Conservation (phyloP, 805 yeast genomes). For the Sugiyamaella valdiviana region DNA sequence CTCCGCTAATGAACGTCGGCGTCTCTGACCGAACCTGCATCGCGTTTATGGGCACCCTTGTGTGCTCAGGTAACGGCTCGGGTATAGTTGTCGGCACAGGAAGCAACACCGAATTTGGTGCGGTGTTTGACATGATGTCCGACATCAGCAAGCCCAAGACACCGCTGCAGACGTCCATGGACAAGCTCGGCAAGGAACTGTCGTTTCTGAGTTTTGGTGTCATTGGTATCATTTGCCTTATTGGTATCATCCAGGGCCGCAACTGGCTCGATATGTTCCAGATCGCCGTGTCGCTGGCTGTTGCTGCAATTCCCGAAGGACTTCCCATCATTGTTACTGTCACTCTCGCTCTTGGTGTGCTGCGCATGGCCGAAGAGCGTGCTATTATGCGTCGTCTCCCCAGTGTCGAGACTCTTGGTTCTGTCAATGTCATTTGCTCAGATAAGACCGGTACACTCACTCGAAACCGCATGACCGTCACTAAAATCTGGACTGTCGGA, state of each 20-base stretch:
- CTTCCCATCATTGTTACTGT: conserved; percentile 97
- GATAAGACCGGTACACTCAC: conserved; percentile 91
- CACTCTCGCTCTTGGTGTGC: conserved; percentile 90
- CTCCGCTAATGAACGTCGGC: conserved; percentile 35
- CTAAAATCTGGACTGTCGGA: conserved; percentile 73
- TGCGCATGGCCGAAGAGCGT: conserved; percentile 90
- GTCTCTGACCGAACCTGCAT: conserved; percentile 67
- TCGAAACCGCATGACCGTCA: conserved; percentile 85
- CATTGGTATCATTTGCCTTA: conserved; percentile 83
- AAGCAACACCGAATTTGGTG: conserved; percentile 83
- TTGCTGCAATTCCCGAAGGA: conserved; percentile 99
- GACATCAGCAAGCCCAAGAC: conserved; percentile 96
- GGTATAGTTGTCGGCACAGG: conserved; percentile 94
- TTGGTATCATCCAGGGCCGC: conserved; percentile 89
- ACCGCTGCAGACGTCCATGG: conserved; percentile 94
- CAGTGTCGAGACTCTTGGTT: conserved; percentile 90
- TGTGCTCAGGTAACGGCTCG: conserved; percentile 89
- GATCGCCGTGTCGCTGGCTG: conserved; percentile 94
- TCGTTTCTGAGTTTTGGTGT: conserved; percentile 78
- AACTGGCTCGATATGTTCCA: conserved; percentile 98
- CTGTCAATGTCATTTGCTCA: conserved; percentile 87
- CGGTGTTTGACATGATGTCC: conserved; percentile 92
- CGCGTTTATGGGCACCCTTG: conserved; percentile 96
- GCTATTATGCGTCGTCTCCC: conserved; percentile 94
- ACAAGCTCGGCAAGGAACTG: conserved; percentile 84